Percentiles rank a stretch among this genome's conserved stretches.
Conservation (phyloP, 352 stramenopile species). For the Globisporangium camurandrum region DNA sequence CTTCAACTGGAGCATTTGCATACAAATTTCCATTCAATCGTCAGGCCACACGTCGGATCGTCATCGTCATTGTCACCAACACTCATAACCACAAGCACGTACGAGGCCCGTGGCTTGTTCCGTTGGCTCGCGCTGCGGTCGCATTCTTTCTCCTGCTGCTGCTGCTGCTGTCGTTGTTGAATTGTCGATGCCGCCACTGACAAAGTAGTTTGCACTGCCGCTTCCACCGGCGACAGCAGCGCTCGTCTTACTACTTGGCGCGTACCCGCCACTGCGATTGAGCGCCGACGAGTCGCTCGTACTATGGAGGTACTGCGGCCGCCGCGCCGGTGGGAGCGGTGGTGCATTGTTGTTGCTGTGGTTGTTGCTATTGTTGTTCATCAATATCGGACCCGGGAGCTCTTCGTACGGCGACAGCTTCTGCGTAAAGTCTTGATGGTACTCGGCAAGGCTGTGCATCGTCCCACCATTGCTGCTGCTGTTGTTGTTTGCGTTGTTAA, state of each 20-base stretch:
- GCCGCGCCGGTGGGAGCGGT: too few relatives aligned
- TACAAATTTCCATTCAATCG: neutral
- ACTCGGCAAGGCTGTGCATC: slow-evolving; percentile 22
- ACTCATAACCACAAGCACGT: slow-evolving; percentile 4
- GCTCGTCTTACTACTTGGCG: slow-evolving; percentile 3
- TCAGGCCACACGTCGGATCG: too few relatives aligned
- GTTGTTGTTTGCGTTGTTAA: slow-evolving; percentile 24
- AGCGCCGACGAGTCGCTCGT: slow-evolving; percentile 12
- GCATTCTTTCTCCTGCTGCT: too few relatives aligned
- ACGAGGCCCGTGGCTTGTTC: slow-evolving; percentile 50
- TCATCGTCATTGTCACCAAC: too few relatives aligned
- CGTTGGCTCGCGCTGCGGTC: slow-evolving; percentile 23
- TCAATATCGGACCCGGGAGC: neutral
- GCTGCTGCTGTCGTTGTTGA: too few relatives aligned
- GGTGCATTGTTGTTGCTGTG: neutral
- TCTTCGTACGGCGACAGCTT: slow-evolving; percentile 12
- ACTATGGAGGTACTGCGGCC: slow-evolving; percentile 6
- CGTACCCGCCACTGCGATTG: slow-evolving; percentile 10
- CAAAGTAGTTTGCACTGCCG: slow-evolving; percentile 27
- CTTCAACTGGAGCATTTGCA: slow-evolving; percentile 41
- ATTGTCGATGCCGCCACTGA: slow-evolving; percentile 12
- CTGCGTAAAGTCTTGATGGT: slow-evolving; percentile 32
- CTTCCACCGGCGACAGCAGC: neutral
- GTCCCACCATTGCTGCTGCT: slow-evolving; percentile 31
- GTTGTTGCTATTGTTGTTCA: too few relatives aligned